These are phyloP conservation scores for Tirmania nivea DNA, from an alignment of 495 filamentous ascomycete genomes.

Conservation along the genomic window DNA sequence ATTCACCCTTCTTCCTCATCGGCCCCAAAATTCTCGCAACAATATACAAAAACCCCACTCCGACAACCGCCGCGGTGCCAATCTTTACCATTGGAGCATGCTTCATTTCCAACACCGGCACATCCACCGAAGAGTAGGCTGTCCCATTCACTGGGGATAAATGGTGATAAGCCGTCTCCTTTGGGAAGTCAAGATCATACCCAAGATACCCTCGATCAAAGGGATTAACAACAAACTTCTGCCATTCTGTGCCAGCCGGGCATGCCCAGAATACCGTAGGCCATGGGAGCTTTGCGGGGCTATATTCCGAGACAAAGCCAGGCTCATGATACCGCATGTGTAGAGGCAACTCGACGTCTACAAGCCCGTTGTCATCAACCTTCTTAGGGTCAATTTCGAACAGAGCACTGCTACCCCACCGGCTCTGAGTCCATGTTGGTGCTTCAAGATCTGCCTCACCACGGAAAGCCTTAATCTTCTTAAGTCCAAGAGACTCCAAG, in stretches of 20 bases:
- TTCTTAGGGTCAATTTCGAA: slow-evolving; percentile 36
- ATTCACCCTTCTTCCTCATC: too few species aligned
- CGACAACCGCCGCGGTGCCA: background rate
- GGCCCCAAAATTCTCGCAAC: background rate
- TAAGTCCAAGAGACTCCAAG: slow-evolving; percentile 53
- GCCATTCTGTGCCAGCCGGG: slow-evolving; percentile 39
- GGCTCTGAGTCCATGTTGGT: slow-evolving; percentile 51
- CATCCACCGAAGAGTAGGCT: background rate
- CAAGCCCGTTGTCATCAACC: background rate
- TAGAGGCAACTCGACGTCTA: slow-evolving; percentile 42
- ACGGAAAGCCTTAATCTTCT: slow-evolving; percentile 35
- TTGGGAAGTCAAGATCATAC: slow-evolving; percentile 67
- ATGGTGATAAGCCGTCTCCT: slow-evolving; percentile 70
- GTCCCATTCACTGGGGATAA: slow-evolving; percentile 30
- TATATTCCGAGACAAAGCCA: slow-evolving; percentile 24
- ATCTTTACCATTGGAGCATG: background rate
- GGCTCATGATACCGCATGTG: slow-evolving; percentile 67
- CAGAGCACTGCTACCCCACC: slow-evolving; percentile 66
- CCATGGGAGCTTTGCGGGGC: slow-evolving; percentile 39
- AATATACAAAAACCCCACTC: background rate
- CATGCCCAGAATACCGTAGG: slow-evolving; percentile 92
- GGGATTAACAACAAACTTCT: slow-evolving; percentile 54
- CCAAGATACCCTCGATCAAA: slow-evolving; percentile 71
- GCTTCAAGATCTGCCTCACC: slow-evolving; percentile 85
- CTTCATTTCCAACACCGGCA: background rate